Percentiles rank a stretch among this genome's conserved stretches.
phyloP scores from a whole-genome alignment of 345 rosid species.

The Angophora floribunda region DNA sequence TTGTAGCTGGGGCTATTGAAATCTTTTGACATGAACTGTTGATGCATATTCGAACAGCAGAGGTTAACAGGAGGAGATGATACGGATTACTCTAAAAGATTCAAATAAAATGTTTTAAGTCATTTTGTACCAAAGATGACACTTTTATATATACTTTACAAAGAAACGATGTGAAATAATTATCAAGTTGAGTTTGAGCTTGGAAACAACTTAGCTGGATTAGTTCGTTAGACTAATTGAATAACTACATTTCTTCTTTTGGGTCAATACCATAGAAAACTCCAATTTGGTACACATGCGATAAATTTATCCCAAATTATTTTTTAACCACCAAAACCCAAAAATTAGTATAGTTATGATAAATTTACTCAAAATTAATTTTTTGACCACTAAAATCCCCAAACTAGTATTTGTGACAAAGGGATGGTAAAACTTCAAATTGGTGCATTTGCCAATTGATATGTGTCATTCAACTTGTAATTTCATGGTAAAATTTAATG shows the following conservation, averaged over 20 bases:
- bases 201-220: neutral
- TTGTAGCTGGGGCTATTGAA: neutral
- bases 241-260: neutral
- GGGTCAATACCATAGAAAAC: too few relatives aligned
- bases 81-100: neutral
- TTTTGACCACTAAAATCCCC: too few relatives aligned
- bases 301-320: too few relatives aligned
- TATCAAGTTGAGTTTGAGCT: neutral
- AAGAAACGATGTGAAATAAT: neutral
- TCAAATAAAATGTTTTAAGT: neutral
- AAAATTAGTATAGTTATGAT: too few relatives aligned
- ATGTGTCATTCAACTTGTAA: too few relatives aligned
- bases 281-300: too few relatives aligned
- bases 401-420: too few relatives aligned
- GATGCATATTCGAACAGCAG: neutral
- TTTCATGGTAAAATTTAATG: too few relatives aligned
- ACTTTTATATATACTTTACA: neutral
- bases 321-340: too few relatives aligned
- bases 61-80: neutral
- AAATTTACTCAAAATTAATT: too few relatives aligned
- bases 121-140: neutral
- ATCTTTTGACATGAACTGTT: neutral
- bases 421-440: too few relatives aligned
- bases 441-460: too few relatives aligned
- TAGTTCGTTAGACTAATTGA: neutral